Conservation (phyloP, 495 filamentous ascomycete genomes). For the Aspergillus bertholletiae region DNA sequence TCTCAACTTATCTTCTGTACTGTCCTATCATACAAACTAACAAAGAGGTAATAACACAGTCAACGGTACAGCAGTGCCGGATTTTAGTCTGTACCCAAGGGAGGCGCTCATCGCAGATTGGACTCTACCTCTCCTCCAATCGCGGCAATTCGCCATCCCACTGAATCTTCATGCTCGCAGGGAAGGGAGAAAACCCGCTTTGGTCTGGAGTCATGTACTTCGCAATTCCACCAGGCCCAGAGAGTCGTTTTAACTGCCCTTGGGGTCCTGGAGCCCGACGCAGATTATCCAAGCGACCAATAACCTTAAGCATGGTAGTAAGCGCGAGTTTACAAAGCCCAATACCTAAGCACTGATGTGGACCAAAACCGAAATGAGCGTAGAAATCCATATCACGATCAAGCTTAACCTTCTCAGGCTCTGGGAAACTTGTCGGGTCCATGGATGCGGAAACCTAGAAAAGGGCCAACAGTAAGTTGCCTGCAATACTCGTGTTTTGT, state of each 20-base stretch:
- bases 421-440: slow-evolving; percentile 59
- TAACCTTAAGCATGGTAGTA: slow-evolving; percentile 56
- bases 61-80: not conserved
- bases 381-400: slow-evolving; percentile 61
- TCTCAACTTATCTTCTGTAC: not conserved
- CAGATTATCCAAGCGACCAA: slow-evolving; percentile 52
- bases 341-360: slow-evolving; percentile 56
- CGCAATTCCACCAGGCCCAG: slow-evolving; percentile 50
- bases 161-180: slow-evolving; percentile 55
- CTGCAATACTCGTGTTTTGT: not conserved
- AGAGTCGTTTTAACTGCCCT: slow-evolving; percentile 66
- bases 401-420: slow-evolving; percentile 61
- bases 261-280: slow-evolving; percentile 61
- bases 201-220: slow-evolving; percentile 71
- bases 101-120: not conserved
- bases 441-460: slow-evolving; percentile 44
- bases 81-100: not conserved
- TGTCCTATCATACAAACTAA: not conserved
- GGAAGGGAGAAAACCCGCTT: slow-evolving; percentile 67
- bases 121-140: not conserved
- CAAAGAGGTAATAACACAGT: not conserved
- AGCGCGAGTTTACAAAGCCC: slow-evolving; percentile 56
- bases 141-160: slow-evolving; percentile 43
- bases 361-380: slow-evolving; percentile 58
- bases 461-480: not conserved